Evolutionary conservation across 75 land plant species (phyloP).

Genomic region (Pseudotsuga menziesii): DNA sequence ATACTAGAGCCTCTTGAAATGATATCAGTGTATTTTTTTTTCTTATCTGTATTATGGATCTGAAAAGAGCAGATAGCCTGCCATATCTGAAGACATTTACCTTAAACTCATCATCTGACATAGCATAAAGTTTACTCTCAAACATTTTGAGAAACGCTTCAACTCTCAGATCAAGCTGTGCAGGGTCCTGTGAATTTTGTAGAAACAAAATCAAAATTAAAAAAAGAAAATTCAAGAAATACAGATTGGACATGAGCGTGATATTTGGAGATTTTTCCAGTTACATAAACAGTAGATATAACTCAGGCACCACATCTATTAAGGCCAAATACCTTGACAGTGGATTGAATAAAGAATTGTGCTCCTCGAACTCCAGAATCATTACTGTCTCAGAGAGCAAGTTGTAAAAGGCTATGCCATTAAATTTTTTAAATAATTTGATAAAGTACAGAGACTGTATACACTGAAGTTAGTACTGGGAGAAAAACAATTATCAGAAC

Average conservation of each 20-base stretch:
- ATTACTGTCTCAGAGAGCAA: conserved; percentile 44
- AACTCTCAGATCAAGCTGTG: conserved; percentile 67
- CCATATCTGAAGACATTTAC: conserved; percentile 18
- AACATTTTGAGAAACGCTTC: conserved; percentile 71
- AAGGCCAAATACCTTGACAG: conserved; percentile 65
- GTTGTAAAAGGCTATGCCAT: background rate
- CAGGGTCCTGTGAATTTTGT: conserved; percentile 60
- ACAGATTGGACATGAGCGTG: background rate
- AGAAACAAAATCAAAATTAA: background rate
- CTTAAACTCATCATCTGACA: conserved; percentile 77
- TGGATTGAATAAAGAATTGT: conserved; percentile 88
- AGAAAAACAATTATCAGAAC: background rate
- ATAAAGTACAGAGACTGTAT: background rate
- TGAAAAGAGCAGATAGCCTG: too few relatives aligned
- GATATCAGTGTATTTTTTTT: too few relatives aligned
- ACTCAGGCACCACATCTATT: background rate
- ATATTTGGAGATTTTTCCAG: background rate
- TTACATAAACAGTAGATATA: background rate
- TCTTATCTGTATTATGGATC: too few relatives aligned
- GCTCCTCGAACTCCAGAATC: conserved; percentile 84
- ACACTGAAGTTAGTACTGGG: background rate
- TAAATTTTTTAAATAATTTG: background rate
- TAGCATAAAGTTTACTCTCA: conserved; percentile 56
- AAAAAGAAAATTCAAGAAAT: background rate
- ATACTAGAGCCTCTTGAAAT: background rate